Evolutionary conservation across 1,284 basidiomycete species (phyloP).

Genomic region (Sanguinoderma infundibulare): DNA sequence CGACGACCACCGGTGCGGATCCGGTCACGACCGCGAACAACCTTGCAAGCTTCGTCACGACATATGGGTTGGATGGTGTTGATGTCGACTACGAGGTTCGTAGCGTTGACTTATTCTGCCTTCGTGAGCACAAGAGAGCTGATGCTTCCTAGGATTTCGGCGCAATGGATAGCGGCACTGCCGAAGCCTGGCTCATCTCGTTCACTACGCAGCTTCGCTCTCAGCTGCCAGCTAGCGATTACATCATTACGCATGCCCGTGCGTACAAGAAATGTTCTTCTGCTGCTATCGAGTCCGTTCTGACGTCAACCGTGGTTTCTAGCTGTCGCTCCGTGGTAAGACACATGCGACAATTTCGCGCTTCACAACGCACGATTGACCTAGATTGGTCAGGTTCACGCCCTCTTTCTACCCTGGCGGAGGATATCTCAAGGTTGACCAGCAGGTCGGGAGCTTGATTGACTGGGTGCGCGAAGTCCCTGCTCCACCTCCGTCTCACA

Average conservation of each 20-base stretch:
- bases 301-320: background rate
- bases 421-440: constrained; percentile 63
- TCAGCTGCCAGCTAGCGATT: constrained; percentile 38
- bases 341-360: background rate
- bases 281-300: background rate
- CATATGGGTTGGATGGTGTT: constrained; percentile 55
- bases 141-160: constrained; percentile 46
- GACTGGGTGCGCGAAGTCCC: constrained; percentile 41
- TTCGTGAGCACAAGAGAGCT: background rate
- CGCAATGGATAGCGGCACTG: constrained; percentile 45
- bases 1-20: constrained; percentile 47
- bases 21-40: constrained; percentile 46
- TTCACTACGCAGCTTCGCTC: constrained; percentile 45
- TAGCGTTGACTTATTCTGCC: background rate
- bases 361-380: background rate
- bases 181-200: constrained; percentile 47
- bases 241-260: constrained; percentile 45
- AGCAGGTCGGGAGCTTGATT: constrained; percentile 52
- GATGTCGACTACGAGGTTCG: constrained; percentile 61
- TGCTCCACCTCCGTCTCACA: background rate
- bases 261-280: constrained; percentile 14
- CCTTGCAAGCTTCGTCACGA: constrained; percentile 52
- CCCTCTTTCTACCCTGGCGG: constrained; percentile 56
- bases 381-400: constrained; percentile 46
- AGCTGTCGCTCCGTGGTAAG: constrained; percentile 58